These are phyloP conservation scores for Penicillium italicum DNA, from an alignment of 2,329 filamentous ascomycete genomes.

Conservation along the genomic window DNA sequence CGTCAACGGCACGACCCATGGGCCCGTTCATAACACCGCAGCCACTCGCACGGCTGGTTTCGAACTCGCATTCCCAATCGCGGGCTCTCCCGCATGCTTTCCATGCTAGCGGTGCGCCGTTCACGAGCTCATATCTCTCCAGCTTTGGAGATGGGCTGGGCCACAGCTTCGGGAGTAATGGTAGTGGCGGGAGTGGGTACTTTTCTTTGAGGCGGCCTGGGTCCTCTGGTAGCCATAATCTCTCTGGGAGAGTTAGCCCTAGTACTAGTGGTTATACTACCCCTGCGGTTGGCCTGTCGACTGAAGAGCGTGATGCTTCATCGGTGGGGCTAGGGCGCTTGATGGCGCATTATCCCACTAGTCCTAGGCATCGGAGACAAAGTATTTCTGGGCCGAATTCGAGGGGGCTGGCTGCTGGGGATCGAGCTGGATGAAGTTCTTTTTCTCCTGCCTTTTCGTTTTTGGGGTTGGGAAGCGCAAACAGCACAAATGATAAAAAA, in stretches of 20 bases:
- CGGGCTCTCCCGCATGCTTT: conserved; percentile 6
- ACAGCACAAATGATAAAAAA: not conserved
- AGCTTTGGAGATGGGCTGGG: conserved; percentile 10
- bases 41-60: conserved; percentile 5
- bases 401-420: conserved; percentile 2
- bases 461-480: not conserved
- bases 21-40: conserved; percentile 21
- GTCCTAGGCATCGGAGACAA: conserved; percentile 24
- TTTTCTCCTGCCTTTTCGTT: not conserved
- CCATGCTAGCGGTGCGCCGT: conserved; percentile 1
- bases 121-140: conserved; percentile 10
- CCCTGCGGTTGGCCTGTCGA: conserved; percentile 13
- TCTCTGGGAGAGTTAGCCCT: conserved; percentile 12
- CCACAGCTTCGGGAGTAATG: conserved; percentile 3
- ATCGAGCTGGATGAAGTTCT: not conserved
- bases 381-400: conserved; percentile 25
- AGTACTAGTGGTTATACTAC: conserved; percentile 21
- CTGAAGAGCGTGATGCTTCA: conserved; percentile 21
- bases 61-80: conserved; percentile 5
- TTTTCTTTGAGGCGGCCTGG: conserved; percentile 21
- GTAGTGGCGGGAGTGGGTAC: conserved; percentile 18
- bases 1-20: conserved; percentile 5
- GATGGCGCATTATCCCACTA: conserved; percentile 27
- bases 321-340: conserved; percentile 14
- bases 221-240: conserved; percentile 2